Percentiles rank a stretch among this genome's conserved stretches.
These are phyloP conservation scores for Mycena metata DNA, from an alignment of 768 basidiomycete genomes.

Conservation along the genomic window DNA sequence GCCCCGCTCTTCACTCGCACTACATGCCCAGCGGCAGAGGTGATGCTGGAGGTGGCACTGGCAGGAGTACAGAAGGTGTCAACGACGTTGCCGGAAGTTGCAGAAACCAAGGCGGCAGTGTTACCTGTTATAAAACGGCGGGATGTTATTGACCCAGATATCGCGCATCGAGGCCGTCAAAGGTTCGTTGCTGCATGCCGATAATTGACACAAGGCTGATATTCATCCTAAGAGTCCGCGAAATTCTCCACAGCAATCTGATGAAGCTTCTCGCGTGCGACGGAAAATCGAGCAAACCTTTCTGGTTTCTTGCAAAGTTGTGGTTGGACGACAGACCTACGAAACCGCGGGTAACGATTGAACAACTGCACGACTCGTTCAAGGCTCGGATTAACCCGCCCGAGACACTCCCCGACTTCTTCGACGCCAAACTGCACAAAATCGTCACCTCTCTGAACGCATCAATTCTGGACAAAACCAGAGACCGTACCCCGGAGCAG, in stretches of 20 bases:
- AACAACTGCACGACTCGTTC: constrained; percentile 4
- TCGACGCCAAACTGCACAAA: not conserved
- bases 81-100: too few relatives aligned
- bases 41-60: too few relatives aligned
- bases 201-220: too few relatives aligned
- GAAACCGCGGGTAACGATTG: not conserved
- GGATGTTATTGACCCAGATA: too few relatives aligned
- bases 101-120: too few relatives aligned
- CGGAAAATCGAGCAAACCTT: not conserved
- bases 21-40: too few relatives aligned
- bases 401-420: not conserved
- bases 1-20: too few relatives aligned
- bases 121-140: too few relatives aligned
- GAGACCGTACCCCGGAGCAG: not conserved
- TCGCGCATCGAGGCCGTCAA: too few relatives aligned
- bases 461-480: not conserved
- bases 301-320: not conserved
- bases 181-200: too few relatives aligned
- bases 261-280: not conserved
- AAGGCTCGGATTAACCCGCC: not conserved
- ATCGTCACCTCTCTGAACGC: not conserved
- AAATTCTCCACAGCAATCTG: not conserved
- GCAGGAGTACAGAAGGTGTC: too few relatives aligned
- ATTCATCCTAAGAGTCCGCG: not conserved
- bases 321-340: not conserved